Conservation (phyloP, 2,329 filamentous ascomycete genomes). For the Aspergillus intermedius region DNA sequence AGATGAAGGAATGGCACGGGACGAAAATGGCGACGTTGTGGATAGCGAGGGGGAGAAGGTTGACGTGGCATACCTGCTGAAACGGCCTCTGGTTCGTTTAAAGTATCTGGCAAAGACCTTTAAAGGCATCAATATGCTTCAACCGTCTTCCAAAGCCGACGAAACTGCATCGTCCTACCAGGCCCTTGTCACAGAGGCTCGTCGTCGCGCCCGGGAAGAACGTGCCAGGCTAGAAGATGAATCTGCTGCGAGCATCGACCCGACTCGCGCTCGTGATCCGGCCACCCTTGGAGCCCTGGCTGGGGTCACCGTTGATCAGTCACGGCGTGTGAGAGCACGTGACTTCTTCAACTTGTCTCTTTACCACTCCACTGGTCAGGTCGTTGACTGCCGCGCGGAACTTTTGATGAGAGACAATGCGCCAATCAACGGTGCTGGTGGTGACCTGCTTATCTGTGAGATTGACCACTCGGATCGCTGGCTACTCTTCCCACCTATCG, state of each 20-base stretch:
- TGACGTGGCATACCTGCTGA: slow-evolving; percentile 88
- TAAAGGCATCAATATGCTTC: slow-evolving; percentile 49
- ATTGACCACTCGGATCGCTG: slow-evolving; percentile 71
- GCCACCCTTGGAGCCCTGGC: slow-evolving; percentile 66
- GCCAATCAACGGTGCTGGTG: slow-evolving; percentile 57
- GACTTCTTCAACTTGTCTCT: slow-evolving; percentile 85
- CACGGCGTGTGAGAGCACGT: slow-evolving; percentile 76
- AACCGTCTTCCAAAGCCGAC: slow-evolving; percentile 48
- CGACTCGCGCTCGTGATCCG: slow-evolving; percentile 71
- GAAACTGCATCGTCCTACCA: slow-evolving; percentile 60
- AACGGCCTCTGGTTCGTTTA: slow-evolving; percentile 76
- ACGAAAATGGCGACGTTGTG: slow-evolving; percentile 55
- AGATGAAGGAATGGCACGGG: slow-evolving; percentile 51
- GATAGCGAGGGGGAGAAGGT: slow-evolving; percentile 79
- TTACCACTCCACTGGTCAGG: slow-evolving; percentile 80
- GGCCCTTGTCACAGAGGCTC: slow-evolving; percentile 66
- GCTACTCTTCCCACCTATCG: slow-evolving; percentile 87
- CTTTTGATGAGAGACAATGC: slow-evolving; percentile 76
- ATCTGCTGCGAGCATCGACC: slow-evolving; percentile 75
- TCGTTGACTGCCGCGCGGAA: slow-evolving; percentile 83
- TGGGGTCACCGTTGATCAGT: slow-evolving; percentile 65
- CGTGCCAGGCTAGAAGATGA: slow-evolving; percentile 72
- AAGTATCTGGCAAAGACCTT: slow-evolving; percentile 83
- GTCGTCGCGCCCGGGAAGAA: slow-evolving; percentile 67
- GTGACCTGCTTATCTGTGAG: slow-evolving; percentile 89